A percentile compares a stretch with the other conserved stretches of the same genome.
Conservation (phyloP, 148 eudicot species). For the Polygonum maritimum region DNA sequence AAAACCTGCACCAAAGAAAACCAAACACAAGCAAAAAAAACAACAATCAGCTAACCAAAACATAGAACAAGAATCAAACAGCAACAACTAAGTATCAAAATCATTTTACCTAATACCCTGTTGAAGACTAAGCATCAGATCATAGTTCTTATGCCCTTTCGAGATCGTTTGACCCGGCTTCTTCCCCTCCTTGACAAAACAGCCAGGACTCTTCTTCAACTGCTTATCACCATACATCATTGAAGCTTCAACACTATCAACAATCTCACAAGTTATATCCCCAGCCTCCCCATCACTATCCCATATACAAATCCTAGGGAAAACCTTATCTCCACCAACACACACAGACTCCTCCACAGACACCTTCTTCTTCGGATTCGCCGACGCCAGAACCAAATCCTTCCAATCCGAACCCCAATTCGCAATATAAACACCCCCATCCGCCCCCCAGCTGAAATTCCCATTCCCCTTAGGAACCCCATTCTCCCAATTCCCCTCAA, state of each 20-base stretch:
- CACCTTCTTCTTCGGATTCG: constrained; percentile 30
- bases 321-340: constrained; percentile 22
- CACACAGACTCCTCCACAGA: constrained; percentile 26
- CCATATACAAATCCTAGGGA: constrained; percentile 20
- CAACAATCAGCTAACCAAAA: background rate
- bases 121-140: constrained; percentile 56
- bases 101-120: constrained; percentile 59
- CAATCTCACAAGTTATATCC: constrained; percentile 65
- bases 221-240: constrained; percentile 8
- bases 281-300: constrained; percentile 18
- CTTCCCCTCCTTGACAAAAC: constrained; percentile 60
- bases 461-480: constrained; percentile 55
- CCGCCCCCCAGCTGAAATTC: constrained; percentile 37
- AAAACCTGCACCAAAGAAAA: constrained; percentile 35
- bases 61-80: background rate
- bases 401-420: constrained; percentile 34
- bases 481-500: constrained; percentile 68
- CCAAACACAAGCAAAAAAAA: background rate
- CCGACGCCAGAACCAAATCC: constrained; percentile 16
- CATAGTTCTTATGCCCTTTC: constrained; percentile 60
- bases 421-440: constrained; percentile 39
- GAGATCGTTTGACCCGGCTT: constrained; percentile 74
- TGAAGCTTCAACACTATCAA: constrained; percentile 21
- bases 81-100: background rate
- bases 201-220: constrained; percentile 40